Evolutionary conservation across 192 early-diverging fungal species (phyloP).

Genomic region (Entophlyctis luteolus): DNA sequence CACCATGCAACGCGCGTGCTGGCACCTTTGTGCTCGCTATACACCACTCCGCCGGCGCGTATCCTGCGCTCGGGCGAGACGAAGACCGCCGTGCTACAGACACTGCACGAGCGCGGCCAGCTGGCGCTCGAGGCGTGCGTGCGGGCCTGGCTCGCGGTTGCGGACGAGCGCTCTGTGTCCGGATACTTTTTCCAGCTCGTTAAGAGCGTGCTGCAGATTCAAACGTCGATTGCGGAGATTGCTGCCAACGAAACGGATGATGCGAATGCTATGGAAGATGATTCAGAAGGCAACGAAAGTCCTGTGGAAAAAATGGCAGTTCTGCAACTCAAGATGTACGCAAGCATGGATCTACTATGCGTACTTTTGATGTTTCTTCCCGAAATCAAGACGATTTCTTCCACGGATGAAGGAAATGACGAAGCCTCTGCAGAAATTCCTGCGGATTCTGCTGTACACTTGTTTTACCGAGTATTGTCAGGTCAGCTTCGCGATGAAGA

Average conservation of each 20-base stretch:
- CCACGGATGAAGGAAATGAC: not conserved
- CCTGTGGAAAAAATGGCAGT: conserved; percentile 46
- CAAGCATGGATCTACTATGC: conserved; percentile 83
- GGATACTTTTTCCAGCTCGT: conserved; percentile 52
- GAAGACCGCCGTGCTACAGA: conserved; percentile 46
- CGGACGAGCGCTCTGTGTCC: conserved; percentile 36
- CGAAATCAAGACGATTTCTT: conserved; percentile 42
- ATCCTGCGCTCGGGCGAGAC: conserved; percentile 22
- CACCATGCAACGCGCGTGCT: conserved; percentile 43
- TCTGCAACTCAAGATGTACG: conserved; percentile 68
- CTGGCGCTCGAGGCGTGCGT: conserved; percentile 42
- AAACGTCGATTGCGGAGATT: conserved; percentile 18
- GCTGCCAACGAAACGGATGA: conserved; percentile 56
- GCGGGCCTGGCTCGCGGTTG: conserved; percentile 41
- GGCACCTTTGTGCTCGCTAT: conserved; percentile 49
- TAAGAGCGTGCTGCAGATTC: conserved; percentile 41
- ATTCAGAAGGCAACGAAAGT: too few relatives aligned
- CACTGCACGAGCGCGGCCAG: conserved; percentile 44
- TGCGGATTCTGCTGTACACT: conserved; percentile 29
- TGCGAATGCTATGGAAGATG: conserved; percentile 51
- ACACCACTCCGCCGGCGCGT: conserved; percentile 32
- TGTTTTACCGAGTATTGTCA: conserved; percentile 44
- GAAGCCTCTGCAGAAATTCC: conserved; percentile 31
- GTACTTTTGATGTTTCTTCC: conserved; percentile 65
- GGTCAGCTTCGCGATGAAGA: conserved; percentile 65